Percentiles rank a stretch among this genome's conserved stretches.
Evolutionary conservation across 1,139 yeast species (phyloP).

Genomic region (Yamadazyma sp.): DNA sequence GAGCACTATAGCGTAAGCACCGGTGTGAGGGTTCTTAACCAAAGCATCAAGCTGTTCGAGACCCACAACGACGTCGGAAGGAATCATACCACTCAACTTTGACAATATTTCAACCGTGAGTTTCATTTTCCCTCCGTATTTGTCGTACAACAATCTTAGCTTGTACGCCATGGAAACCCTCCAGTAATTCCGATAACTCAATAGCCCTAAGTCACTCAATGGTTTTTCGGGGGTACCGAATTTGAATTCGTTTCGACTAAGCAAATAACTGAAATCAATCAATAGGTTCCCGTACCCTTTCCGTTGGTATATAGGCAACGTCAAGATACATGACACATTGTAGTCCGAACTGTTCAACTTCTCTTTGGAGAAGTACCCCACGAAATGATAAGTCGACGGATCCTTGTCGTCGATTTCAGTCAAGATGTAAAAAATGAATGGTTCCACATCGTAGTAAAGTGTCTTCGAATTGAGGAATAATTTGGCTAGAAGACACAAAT

Average conservation of each 20-base stretch:
- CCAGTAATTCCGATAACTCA: constrained; percentile 91
- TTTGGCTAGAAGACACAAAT: constrained; percentile 84
- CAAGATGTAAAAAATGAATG: constrained; percentile 83
- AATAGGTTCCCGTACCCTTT: constrained; percentile 87
- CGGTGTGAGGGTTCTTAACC: constrained; percentile 41
- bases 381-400: constrained; percentile 65
- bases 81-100: constrained; percentile 77
- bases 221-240: constrained; percentile 97
- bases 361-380: constrained; percentile 93
- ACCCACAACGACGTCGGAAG: constrained; percentile 85
- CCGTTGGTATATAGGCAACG: constrained; percentile 84
- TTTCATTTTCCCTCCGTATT: constrained; percentile 15
- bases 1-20: constrained; percentile 54
- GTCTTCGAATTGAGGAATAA: constrained; percentile 88
- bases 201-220: constrained; percentile 77
- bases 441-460: constrained; percentile 90
- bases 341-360: constrained; percentile 72
- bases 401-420: constrained; percentile 62
- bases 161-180: constrained; percentile 57
- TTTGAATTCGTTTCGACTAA: constrained; percentile 71
- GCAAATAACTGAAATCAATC: constrained; percentile 84
- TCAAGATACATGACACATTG: constrained; percentile 86
- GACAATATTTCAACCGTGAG: constrained; percentile 63
- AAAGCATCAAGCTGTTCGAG: constrained; percentile 74
- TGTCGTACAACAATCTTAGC: constrained; percentile 30